phyloP scores from a whole-genome alignment of 2,329 filamentous ascomycete genomes.

The Alternaria gansuensis region DNA sequence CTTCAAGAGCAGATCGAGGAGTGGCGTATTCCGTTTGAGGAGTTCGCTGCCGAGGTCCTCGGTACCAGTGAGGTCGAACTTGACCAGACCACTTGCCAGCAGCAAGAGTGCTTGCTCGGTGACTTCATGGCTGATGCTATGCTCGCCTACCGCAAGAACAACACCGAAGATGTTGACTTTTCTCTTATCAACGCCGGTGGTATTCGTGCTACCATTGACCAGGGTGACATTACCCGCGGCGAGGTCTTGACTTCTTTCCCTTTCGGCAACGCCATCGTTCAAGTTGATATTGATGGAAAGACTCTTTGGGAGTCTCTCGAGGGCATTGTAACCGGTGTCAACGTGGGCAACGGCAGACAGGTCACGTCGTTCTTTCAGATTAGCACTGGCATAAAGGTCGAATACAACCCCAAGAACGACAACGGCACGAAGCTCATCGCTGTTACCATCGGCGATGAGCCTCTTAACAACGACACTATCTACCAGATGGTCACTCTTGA shows the following conservation, averaged over 20 bases:
- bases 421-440: constrained; percentile 63
- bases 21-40: constrained; percentile 70
- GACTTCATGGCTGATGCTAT: constrained; percentile 63
- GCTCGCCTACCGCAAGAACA: constrained; percentile 66
- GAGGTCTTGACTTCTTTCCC: constrained; percentile 71
- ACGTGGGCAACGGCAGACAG: constrained; percentile 62
- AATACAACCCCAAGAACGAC: constrained; percentile 64
- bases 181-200: constrained; percentile 71
- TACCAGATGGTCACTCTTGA: constrained; percentile 71
- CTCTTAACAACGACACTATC: constrained; percentile 57
- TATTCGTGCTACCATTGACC: constrained; percentile 69
- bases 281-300: constrained; percentile 63
- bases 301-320: constrained; percentile 67
- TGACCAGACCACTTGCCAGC: constrained; percentile 67
- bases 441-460: constrained; percentile 61
- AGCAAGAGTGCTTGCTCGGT: constrained; percentile 63
- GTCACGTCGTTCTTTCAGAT: constrained; percentile 70
- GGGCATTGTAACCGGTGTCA: constrained; percentile 65
- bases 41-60: constrained; percentile 66
- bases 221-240: constrained; percentile 69
- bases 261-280: constrained; percentile 71
- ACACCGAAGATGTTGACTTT: constrained; percentile 60
- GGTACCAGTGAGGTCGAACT: constrained; percentile 65
- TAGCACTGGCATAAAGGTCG: constrained; percentile 64
- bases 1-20: constrained; percentile 67